Evolutionary conservation across 495 filamentous ascomycete species (phyloP).

Genomic region (Bathelium albidoporum): DNA sequence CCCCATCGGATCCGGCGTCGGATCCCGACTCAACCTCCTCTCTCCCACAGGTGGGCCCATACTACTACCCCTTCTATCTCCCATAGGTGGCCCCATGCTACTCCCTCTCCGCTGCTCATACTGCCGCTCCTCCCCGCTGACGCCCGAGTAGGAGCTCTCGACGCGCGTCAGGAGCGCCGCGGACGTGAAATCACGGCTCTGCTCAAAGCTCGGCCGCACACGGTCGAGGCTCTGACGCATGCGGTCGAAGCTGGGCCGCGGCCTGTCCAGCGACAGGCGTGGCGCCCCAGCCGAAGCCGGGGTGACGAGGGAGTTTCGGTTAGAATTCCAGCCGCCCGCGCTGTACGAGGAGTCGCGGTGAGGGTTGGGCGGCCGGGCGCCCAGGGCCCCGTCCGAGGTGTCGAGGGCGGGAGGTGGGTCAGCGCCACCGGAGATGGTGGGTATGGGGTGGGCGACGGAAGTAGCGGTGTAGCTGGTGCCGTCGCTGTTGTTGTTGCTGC

Average conservation of each 20-base stretch:
- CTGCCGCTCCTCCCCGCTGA: neutral
- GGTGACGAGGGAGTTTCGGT: neutral
- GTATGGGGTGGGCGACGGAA: slow-evolving; percentile 20
- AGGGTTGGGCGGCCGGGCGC: slow-evolving; percentile 2
- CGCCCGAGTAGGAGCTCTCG: slow-evolving; percentile 38
- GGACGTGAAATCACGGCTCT: slow-evolving; percentile 79
- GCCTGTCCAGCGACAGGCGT: slow-evolving; percentile 28
- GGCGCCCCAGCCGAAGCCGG: neutral
- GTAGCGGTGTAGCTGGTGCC: slow-evolving; percentile 81
- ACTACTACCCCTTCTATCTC: neutral
- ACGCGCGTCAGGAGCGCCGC: slow-evolving; percentile 72
- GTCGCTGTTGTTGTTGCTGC: slow-evolving; percentile 84
- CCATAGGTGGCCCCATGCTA: neutral
- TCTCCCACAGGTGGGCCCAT: neutral
- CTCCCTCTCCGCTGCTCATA: neutral
- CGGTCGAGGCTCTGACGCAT: slow-evolving; percentile 66
- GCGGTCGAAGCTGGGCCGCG: slow-evolving; percentile 67
- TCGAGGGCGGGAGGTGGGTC: slow-evolving; percentile 27
- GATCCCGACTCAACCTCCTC: neutral
- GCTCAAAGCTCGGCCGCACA: slow-evolving; percentile 68
- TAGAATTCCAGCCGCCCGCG: neutral
- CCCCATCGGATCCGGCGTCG: slow-evolving; percentile 1
- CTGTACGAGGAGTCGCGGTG: neutral
- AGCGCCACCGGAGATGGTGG: slow-evolving; percentile 27
- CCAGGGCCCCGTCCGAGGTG: slow-evolving; percentile 17